Evolutionary conservation across 805 yeast species (phyloP), one percentile per base, ranked within the genome.

Genomic region (Sugiyamaella lignohabitans): DNA sequence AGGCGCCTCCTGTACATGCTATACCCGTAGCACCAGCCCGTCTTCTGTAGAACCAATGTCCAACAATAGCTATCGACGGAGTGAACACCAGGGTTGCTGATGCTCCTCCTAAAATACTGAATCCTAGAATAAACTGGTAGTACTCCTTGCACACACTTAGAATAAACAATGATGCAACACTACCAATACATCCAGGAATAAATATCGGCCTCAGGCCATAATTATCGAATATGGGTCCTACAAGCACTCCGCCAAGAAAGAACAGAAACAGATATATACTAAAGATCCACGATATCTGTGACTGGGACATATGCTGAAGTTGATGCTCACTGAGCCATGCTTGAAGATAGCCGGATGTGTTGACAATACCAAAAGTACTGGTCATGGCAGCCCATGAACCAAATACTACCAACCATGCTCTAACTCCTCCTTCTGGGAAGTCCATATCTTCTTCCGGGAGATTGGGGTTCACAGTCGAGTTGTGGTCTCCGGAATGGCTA

Each of bases 271-370:
- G 53, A 52, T 61, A 67, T 5, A 65, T 47, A 4, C 65, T 74
- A 57, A 84, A 84, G 48, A 84, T 75, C 93, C 91, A 84, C 1
- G 86, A 78, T 3, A 82, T 68, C 2, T 76, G 61, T 18, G 80
- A 69, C 14, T 78, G 68, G 14, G 73, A 60, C 19, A 70, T 60
- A 29, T 68, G 53, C 4, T 59, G 57, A 47, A 84, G 66, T 50
- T 79, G 80, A 57, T 81, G 74, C 16, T 63, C 61, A 2, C 76
- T 64, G 1, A 83, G 71, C 59, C 78, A 82, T 0, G 85, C 76
- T 61, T 83, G 85, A 35, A 83, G 69, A 0, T 80, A 82, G 46
- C 88, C 87, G 10, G 76, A 70, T 0, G 84, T 65, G 58, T 83
- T 84, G 63, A 80, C 69, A 23, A 84, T 53, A 1, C 94, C 94